These are phyloP conservation scores for Thielaviopsis populi DNA, from an alignment of 2,329 filamentous ascomycete genomes.

Conservation along the genomic window DNA sequence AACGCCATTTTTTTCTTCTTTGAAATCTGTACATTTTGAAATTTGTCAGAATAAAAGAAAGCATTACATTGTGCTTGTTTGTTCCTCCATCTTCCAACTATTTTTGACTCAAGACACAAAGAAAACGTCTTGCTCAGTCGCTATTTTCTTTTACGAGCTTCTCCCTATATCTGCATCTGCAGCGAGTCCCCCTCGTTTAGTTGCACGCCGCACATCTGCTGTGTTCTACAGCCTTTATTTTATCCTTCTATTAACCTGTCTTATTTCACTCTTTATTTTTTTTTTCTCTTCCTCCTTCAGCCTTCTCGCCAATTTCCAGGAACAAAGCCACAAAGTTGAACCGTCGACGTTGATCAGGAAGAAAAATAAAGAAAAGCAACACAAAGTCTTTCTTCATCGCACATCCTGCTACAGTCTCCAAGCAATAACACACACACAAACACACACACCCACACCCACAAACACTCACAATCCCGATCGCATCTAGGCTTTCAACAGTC, in stretches of 20 bases:
- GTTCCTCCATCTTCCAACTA: not conserved
- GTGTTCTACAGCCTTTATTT: not conserved
- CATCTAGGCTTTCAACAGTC: constrained; percentile 13
- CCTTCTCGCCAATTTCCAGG: not conserved
- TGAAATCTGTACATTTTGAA: not conserved
- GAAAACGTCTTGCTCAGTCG: not conserved
- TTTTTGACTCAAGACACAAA: too few species aligned
- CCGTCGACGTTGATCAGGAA: not conserved
- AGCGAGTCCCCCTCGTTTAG: not conserved
- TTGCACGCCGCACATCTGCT: not conserved
- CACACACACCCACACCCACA: too few species aligned
- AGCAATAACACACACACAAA: too few species aligned
- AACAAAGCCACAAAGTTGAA: not conserved
- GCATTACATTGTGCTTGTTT: not conserved
- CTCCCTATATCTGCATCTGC: not conserved
- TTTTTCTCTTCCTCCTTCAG: not conserved
- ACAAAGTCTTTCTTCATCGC: not conserved
- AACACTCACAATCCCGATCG: not conserved
- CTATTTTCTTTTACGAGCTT: not conserved
- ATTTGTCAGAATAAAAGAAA: not conserved
- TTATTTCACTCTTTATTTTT: not conserved
- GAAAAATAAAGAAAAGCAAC: not conserved
- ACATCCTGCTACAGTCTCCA: not conserved
- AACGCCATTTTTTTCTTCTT: not conserved
- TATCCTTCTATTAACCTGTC: not conserved